Base-by-base conservation (phyloP, 2,329 filamentous ascomycete genomes). In the Graphilbum sp. region DNA sequence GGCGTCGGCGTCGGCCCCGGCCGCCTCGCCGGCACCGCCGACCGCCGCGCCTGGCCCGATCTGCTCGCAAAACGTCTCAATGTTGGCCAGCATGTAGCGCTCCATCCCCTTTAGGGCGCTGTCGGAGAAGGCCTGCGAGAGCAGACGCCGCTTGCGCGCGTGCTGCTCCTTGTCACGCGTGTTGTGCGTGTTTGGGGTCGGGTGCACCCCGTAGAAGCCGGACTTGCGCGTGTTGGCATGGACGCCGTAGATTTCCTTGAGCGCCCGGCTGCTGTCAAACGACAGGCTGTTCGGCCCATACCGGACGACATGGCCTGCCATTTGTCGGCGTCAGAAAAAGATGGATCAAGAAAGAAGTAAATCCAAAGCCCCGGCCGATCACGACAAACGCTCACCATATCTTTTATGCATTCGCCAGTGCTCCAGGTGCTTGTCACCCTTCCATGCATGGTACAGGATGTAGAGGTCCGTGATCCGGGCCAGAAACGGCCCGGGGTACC, bases 201-300 rank as follows among this genome's bases (percentile, higher is more conserved):
- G 78, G 40, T 79, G 75, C 2, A 75, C 74, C 46, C 79, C 69
- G 60, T 84, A 84, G 59, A 83, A 83, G 47, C 75, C 67, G 31
- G 76, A 67, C 58, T 84, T 83, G 55, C 67, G 61, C 23, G 78
- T 71, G 43, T 76, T 76, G 52, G 69, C 56, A 35, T 63, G 63
- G 60, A 75, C 72, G 45, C 74, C 72, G 56, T 79, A 76, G 43
- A 80, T 77, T 16, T 74, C 67, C 52, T 73, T 72, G 41, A 83
- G 61, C 1, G 79, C 78, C 8, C 68, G 67, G 43, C 69, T 69
- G 39, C 74, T 77, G 63, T 90, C 88, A 60, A 92, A 72, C 1
- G 77, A 83, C 32, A 93, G 60, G 43, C 72, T 73, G 55, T 85
- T 84, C 33, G 84, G 84, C 0, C 79, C 80, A 46, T 79, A 82